Evolutionary conservation across 768 basidiomycete species (phyloP).

Genomic region (Mycena pura): DNA sequence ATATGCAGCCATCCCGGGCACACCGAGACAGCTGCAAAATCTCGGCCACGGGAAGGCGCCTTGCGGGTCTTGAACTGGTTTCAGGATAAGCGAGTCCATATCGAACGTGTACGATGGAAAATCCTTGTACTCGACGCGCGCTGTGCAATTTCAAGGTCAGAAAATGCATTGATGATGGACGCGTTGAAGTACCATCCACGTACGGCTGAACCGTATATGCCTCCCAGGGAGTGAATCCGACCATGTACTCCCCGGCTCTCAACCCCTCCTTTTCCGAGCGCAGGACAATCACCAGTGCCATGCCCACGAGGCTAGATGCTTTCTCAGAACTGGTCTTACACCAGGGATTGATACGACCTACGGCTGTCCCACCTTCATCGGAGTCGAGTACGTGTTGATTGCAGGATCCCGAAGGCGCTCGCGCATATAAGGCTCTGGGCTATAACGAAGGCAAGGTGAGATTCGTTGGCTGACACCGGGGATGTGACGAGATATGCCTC

Average conservation of each 20-base stretch:
- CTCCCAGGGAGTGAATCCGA: slow-evolving; percentile 11
- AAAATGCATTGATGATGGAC: too few species aligned
- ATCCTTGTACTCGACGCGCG: background rate
- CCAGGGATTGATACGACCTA: background rate
- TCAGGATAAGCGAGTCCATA: slow-evolving; percentile 11
- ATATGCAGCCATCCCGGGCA: slow-evolving; percentile 36
- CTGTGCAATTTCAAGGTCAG: too few species aligned
- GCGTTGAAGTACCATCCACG: slow-evolving; percentile 3
- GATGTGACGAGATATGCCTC: background rate
- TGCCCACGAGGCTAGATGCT: slow-evolving; percentile 8
- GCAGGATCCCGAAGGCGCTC: background rate
- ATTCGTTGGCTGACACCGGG: background rate
- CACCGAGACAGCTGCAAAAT: slow-evolving; percentile 24
- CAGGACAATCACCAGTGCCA: background rate
- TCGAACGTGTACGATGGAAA: background rate
- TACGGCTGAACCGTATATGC: slow-evolving; percentile 20
- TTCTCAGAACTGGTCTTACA: too few species aligned
- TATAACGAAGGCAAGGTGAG: too few species aligned
- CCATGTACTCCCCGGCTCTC: slow-evolving; percentile 7
- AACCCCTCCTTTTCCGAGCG: slow-evolving; percentile 16
- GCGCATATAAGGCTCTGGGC: background rate
- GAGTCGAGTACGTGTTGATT: background rate
- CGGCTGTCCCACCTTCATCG: background rate
- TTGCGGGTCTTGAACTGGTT: slow-evolving; percentile 24
- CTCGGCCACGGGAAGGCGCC: slow-evolving; percentile 28